phyloP scores from a whole-genome alignment of 768 basidiomycete species.

The Kwoniella newhampshirensis region DNA sequence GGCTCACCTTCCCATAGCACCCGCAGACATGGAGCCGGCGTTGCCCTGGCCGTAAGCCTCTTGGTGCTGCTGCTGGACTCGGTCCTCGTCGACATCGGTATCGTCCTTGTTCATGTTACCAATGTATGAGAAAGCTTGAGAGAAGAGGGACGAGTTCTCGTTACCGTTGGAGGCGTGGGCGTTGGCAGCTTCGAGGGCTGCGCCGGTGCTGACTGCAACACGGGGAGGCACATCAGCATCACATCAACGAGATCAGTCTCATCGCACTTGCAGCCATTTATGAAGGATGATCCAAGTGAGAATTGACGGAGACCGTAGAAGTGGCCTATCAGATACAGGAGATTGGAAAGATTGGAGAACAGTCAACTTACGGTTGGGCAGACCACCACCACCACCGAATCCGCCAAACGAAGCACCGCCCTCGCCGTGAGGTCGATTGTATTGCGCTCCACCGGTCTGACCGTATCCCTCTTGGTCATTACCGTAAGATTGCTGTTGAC shows the following conservation, averaged over 20 bases:
- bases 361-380: constrained; percentile 28
- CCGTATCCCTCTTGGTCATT: constrained; percentile 19
- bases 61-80: constrained; percentile 63
- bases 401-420: constrained; percentile 31
- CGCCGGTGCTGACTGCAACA: constrained; percentile 63
- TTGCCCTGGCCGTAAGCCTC: constrained; percentile 63
- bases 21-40: constrained; percentile 59
- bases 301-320: too few relatives aligned
- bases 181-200: constrained; percentile 63
- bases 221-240: not conserved
- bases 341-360: not conserved
- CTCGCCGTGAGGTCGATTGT: constrained; percentile 36
- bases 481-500: constrained; percentile 1
- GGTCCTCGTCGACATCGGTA: constrained; percentile 67
- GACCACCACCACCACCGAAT: constrained; percentile 23
- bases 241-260: too few relatives aligned
- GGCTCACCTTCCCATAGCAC: constrained; percentile 59
- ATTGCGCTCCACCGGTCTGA: constrained; percentile 31
- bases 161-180: constrained; percentile 61
- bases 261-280: too few relatives aligned
- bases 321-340: too few relatives aligned
- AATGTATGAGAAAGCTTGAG: constrained; percentile 56
- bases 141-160: constrained; percentile 59
- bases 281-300: too few relatives aligned
- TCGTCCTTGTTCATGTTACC: constrained; percentile 57